Base-by-base conservation (phyloP, 768 basidiomycete species). In the Trametes cingulata region DNA sequence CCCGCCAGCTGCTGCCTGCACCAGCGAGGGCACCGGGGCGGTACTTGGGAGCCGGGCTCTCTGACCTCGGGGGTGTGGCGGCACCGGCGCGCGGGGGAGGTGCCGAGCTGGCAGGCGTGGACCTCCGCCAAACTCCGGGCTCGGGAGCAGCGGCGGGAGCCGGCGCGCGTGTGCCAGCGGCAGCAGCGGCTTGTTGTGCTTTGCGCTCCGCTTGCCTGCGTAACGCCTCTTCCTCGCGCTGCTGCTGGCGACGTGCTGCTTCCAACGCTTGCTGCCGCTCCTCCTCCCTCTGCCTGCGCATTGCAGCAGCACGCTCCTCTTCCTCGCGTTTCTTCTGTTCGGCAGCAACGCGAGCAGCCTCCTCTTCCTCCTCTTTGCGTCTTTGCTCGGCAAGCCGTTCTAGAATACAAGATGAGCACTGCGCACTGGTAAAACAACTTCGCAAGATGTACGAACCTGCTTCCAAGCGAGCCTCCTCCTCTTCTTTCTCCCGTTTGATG, bases 211-310 rank as follows among this genome's bases (percentile, higher is more conserved):
- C 60, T 29, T 47, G 59, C 25, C 59, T 52, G 25, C 53, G 63
- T n/a, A 62, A 41, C 12, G 89, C 88, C 60, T 90, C 88, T n/a
- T 86, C 85, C 66, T 90, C 90, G 39, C 87, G 81, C 65, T 85
- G 82, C 13, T 73, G 75, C 62, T 84, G 88, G 50, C 79, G 74
- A n/a, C 81, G 83, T 1, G 84, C 85, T 25, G 80, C 73, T 56
- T 90, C 85, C 14, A 73, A 17, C 0, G 77, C 78, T 15, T 80
- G 83, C 15, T 80, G 80, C 25, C 82, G 81, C 55, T 84, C 80
- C 17, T 60, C 73, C 25, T 80, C 81, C 54, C 83, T 85, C 46
- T 80, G 69, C 57, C 80, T 83, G 49, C 88, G 87, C 25, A 74
- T 62, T 1, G 77, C 81, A 1, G 72, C 74, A 0, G 66, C 64